Percentiles rank a stretch among this genome's conserved stretches.
Conservation (phyloP, 2,329 filamentous ascomycete species). For the Ceratocystis smalleyi region DNA sequence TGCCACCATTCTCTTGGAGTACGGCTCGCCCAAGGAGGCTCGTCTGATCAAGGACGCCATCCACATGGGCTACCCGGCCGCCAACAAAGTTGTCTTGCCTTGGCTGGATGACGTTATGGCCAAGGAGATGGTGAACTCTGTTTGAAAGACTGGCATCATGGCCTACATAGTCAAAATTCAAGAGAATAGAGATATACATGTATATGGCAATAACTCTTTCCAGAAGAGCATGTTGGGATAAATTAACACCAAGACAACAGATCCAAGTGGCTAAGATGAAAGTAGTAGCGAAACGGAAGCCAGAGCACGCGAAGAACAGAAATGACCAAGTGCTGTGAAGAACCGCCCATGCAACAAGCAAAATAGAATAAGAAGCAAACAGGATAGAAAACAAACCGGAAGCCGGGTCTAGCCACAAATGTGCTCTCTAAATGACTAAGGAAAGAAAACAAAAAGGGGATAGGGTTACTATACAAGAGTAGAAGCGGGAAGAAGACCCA, state of each 20-base stretch:
- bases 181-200: background rate
- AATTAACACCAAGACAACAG: slow-evolving; percentile 1
- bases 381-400: background rate
- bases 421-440: background rate
- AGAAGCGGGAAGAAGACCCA: background rate
- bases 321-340: slow-evolving; percentile 1
- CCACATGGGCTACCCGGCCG: slow-evolving; percentile 54
- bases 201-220: background rate
- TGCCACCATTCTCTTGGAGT: slow-evolving; percentile 46
- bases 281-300: no score
- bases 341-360: slow-evolving; percentile 18
- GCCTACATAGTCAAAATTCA: background rate
- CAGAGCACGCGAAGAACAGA: background rate
- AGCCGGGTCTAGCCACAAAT: background rate
- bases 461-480: background rate
- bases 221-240: background rate
- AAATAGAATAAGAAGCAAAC: background rate
- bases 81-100: slow-evolving; percentile 41
- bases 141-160: background rate
- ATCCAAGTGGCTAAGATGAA: background rate
- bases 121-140: background rate
- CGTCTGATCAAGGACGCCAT: slow-evolving; percentile 42
- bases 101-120: slow-evolving; percentile 44
- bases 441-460: background rate
- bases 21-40: slow-evolving; percentile 49